Base-by-base conservation (phyloP, 768 basidiomycete genomes). In the Kwoniella botswanensis region DNA sequence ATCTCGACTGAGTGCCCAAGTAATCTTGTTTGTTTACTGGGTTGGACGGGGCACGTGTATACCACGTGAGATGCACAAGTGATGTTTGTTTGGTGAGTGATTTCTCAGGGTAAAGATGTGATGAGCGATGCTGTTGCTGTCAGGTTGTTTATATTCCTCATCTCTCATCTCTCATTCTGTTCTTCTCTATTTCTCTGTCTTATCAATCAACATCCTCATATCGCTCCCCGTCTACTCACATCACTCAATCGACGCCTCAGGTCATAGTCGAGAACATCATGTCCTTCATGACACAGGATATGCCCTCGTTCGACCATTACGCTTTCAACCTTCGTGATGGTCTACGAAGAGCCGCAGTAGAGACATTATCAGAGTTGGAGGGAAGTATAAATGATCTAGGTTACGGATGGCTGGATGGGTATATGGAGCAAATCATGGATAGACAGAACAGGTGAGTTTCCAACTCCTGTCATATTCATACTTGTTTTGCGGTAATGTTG, bases 381-480 rank as follows among this genome's bases (percentile, higher is more conserved):
- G 69, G 74, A n/a, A 71, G 74, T 22, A 80, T 83, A 41, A 70
- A 71, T n/a, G 70, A 67, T 1, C 61, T 72, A n/a, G 82, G 82
- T 18, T 82, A 82, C 72, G 76, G 66, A 22, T 83, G 82, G 82
- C 69, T 83, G 13, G 76, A 83, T 67, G 77, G 70, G 24, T 81
- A 82, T 63, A 78, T 82, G 76, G 73, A 77, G 21, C 67, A 73
- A 12, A 73, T 82, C 52, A 67, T 79, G 66, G 70, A 71, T 61
- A 60, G 73, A 29, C 35, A 63, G 42, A 67, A 65, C 4, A 67
- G 72, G 76, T 80, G 55, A 53, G 73, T 71, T 6, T 1, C 13
- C 5, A 3, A 35, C 7, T 35, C 35, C 1, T 35, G 35, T 4
- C 4, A 35, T 35, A 35, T 6, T 6, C 35, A 6, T 6, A 35